Percentiles rank a stretch among this genome's conserved stretches.
Conservation (phyloP, 2,329 filamentous ascomycete species). For the Trichoderma afroharzianum region DNA sequence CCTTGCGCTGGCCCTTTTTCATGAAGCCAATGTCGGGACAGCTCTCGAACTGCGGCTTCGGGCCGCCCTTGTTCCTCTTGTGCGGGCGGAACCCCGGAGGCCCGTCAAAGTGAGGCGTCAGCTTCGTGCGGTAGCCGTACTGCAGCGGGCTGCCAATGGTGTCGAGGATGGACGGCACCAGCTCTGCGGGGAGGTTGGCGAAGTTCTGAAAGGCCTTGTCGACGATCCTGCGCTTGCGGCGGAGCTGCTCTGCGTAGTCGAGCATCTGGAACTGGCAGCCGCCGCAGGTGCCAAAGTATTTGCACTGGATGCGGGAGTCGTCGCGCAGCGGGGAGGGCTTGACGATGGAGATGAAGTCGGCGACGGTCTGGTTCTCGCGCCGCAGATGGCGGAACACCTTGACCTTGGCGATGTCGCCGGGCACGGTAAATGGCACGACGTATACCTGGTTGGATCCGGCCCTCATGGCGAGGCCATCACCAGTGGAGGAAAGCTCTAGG, state of each 20-base stretch:
- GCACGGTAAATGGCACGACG: conserved; percentile 82
- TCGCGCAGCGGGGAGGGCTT: conserved; percentile 73
- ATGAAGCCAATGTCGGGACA: conserved; percentile 87
- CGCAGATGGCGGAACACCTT: conserved; percentile 73
- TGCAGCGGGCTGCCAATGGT: conserved; percentile 88
- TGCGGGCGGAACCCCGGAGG: conserved; percentile 55
- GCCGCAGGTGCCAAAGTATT: conserved; percentile 82
- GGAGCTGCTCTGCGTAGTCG: conserved; percentile 79
- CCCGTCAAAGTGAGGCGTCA: conserved; percentile 92
- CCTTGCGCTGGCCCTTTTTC: conserved; percentile 72
- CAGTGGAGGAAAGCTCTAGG: conserved; percentile 79
- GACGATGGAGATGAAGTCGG: conserved; percentile 77
- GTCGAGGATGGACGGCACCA: conserved; percentile 72
- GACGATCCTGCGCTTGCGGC: conserved; percentile 78
- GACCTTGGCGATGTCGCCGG: conserved; percentile 75
- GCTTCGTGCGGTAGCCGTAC: conserved; percentile 92
- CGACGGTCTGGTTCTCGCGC: conserved; percentile 65
- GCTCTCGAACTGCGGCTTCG: conserved; percentile 47
- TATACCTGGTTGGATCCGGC: conserved; percentile 65
- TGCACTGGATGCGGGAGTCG: conserved; percentile 71
- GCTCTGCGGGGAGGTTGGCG: conserved; percentile 71
- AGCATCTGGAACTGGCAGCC: conserved; percentile 99
- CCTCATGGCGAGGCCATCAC: conserved; percentile 80
- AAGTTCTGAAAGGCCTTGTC: conserved; percentile 93
- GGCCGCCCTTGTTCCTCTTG: conserved; percentile 50